phyloP scores from a whole-genome alignment of 768 basidiomycete species.

The Lactifluus volemus region DNA sequence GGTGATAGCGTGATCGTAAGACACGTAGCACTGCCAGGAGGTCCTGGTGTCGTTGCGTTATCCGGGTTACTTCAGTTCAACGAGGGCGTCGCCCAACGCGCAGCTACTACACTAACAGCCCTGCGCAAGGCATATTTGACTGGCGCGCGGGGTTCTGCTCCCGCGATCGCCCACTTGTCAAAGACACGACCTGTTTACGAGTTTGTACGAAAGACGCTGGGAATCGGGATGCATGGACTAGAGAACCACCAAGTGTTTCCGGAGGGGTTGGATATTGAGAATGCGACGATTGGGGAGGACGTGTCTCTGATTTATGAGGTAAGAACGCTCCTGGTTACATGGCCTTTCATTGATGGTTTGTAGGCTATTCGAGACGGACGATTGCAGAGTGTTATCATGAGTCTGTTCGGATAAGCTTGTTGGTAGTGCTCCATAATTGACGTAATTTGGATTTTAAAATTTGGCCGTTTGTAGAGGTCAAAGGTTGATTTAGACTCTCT shows the following conservation, averaged over 20 bases:
- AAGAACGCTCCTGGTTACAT: not conserved
- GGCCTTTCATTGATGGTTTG: not conserved
- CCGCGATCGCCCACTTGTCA: constrained; percentile 58
- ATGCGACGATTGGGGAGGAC: constrained; percentile 60
- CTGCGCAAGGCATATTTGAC: constrained; percentile 50
- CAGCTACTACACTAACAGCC: constrained; percentile 36
- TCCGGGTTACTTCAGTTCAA: constrained; percentile 44
- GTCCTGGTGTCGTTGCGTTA: constrained; percentile 21
- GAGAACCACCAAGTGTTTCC: constrained; percentile 58
- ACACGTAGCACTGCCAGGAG: constrained; percentile 28
- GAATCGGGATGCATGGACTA: constrained; percentile 72
- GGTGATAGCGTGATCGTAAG: constrained; percentile 57
- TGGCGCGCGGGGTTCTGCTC: constrained; percentile 50
- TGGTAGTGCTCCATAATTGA: not conserved
- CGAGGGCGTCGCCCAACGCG: constrained; percentile 39
- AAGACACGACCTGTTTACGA: constrained; percentile 68
- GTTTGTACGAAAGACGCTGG: constrained; percentile 60
- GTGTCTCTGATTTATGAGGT: constrained; percentile 70
- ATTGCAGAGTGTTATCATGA: constrained; percentile 45
- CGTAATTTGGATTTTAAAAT: not conserved
- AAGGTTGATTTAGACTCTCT: not conserved
- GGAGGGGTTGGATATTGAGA: constrained; percentile 57
- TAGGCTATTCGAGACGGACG: constrained; percentile 62
- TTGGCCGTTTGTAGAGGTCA: not conserved
- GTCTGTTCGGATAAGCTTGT: constrained; percentile 32